Base-by-base conservation (phyloP, 768 basidiomycete species). In the Pisolithus microcarpus region DNA sequence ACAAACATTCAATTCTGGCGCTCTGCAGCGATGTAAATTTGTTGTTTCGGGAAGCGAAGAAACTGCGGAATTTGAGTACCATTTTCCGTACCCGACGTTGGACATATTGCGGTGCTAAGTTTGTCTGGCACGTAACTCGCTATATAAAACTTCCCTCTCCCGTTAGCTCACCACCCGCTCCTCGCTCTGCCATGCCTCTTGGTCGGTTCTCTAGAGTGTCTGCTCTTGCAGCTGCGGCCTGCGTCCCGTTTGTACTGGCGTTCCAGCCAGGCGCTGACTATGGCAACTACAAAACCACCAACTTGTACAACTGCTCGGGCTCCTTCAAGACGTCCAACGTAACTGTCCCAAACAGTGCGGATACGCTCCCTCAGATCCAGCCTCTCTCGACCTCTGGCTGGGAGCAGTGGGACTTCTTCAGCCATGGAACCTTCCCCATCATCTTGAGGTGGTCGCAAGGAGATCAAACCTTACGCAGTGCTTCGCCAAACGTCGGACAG, bases 251-350 rank as follows among this genome's bases (percentile, higher is more conserved):
- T 11, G 52, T 16, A 15, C 51, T 40, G 4, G 40, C 50, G 8
- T 51, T 56, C 24, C 52, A 53, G 34, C 52, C 52, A 21, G 54
- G 54, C 15, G 39, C 57, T 8, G 54, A 58, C 43, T 58, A 58
- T 21, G 52, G 50, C 5, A 4, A 38, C 34, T 48, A 46, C 43
- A 53, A 47, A 24, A 55, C 58, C 15, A 42, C 46, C 21, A 55
- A 55, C n/a, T 46, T 59, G 15, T 59, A 59, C 47, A 55, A 59
- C 42, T 57, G 58, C 44, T 52, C 58, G 15, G 56, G 58, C 4
- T 40, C 37, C 11, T 39, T 49, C 9, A 28, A 28, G 3, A 4
- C 34, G 7, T 59, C 58, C 46, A 59, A 53, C 15, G 46, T 59
- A 28, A 59, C 58, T 9, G 45, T 38, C 5, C 26, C 34, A 26